These are phyloP conservation scores for Fraxinus greggii DNA, from an alignment of 305 asterid species.

Conservation along the genomic window DNA sequence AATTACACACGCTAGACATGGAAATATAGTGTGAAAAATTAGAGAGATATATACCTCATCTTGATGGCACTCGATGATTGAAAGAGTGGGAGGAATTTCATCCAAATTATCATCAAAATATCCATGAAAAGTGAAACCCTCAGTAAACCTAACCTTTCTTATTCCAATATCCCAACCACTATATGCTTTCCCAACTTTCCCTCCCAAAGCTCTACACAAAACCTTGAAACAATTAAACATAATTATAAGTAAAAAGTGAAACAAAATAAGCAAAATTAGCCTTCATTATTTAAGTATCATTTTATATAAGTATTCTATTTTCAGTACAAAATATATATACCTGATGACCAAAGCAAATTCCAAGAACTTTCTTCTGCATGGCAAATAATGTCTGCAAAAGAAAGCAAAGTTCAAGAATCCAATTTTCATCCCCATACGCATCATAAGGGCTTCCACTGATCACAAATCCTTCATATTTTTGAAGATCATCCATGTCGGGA, in stretches of 20 bases:
- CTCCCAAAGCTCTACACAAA: constrained; percentile 70
- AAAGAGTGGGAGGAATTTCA: constrained; percentile 43
- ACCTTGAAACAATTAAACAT: constrained; percentile 33
- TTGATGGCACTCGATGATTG: constrained; percentile 69
- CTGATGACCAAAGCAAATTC: constrained; percentile 85
- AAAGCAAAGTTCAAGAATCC: constrained; percentile 64
- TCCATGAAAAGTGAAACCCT: constrained; percentile 36
- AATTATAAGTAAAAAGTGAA: background rate
- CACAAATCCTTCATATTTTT: constrained; percentile 59
- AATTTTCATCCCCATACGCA: constrained; percentile 59
- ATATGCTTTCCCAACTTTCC: constrained; percentile 51
- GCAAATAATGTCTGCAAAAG: constrained; percentile 48
- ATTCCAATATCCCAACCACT: constrained; percentile 86
- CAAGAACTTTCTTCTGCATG: constrained; percentile 73
- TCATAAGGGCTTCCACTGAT: constrained; percentile 70
- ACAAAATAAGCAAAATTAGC: background rate
- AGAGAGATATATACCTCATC: constrained; percentile 50
- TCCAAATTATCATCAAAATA: constrained; percentile 29
- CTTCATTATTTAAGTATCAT: background rate
- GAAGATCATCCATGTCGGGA: constrained; percentile 43
- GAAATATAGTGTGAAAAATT: background rate
- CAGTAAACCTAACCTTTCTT: constrained; percentile 45
- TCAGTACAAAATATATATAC: constrained; percentile 25
- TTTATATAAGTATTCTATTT: background rate
- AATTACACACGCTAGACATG: background rate